Percentiles rank a stretch among this genome's conserved stretches.
Evolutionary conservation across 169 alveolate species (phyloP).

Genomic region (Ichthyophthirius multifiliis): DNA sequence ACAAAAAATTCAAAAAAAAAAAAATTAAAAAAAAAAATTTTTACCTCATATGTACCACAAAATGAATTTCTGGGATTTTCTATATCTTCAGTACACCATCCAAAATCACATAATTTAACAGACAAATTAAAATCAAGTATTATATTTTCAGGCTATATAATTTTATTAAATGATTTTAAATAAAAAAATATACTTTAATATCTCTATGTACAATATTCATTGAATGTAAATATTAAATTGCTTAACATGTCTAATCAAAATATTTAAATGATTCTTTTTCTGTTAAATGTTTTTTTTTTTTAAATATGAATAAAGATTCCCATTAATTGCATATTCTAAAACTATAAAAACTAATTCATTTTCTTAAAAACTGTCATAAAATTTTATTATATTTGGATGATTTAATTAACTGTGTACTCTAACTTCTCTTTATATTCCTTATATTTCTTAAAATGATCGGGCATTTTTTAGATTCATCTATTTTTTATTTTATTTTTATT

Average conservation of each 20-base stretch:
- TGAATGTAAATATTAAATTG: slow-evolving; percentile 56
- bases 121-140: slow-evolving; percentile 41
- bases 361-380: slow-evolving; percentile 46
- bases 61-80: slow-evolving; percentile 56
- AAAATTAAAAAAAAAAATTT: too few relatives aligned
- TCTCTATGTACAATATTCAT: slow-evolving; percentile 66
- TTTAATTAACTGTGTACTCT: slow-evolving; percentile 42
- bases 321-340: slow-evolving; percentile 61
- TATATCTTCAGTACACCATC: slow-evolving; percentile 72
- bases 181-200: slow-evolving; percentile 35
- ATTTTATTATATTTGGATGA: slow-evolving; percentile 52
- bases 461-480: slow-evolving; percentile 26
- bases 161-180: neutral
- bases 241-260: slow-evolving; percentile 51
- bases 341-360: slow-evolving; percentile 40
- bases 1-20: too few relatives aligned
- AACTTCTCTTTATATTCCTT: slow-evolving; percentile 51
- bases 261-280: slow-evolving; percentile 69
- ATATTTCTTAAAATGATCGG: slow-evolving; percentile 5
- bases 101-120: slow-evolving; percentile 72
- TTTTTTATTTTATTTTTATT: slow-evolving; percentile 45
- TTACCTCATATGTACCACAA: slow-evolving; percentile 60
- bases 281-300: slow-evolving; percentile 32
- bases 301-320: slow-evolving; percentile 53
- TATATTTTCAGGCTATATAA: slow-evolving; percentile 61